Conservation (phyloP, 2,329 filamentous ascomycete genomes). For the Plectosphaerella cucumerina region DNA sequence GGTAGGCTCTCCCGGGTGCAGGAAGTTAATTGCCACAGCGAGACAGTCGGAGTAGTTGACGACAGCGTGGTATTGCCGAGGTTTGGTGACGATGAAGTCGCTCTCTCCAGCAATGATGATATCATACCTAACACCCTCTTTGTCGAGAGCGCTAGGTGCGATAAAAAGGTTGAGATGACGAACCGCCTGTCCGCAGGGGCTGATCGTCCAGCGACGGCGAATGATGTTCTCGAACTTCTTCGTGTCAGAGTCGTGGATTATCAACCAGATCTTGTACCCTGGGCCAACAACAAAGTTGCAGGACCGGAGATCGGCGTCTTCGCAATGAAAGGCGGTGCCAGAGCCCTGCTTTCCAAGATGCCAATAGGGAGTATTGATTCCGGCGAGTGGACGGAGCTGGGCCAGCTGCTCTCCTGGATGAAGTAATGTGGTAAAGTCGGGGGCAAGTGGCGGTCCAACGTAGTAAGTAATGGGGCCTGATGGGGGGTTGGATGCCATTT, state of each 20-base stretch:
- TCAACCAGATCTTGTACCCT: conserved; percentile 1
- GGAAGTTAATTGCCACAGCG: conserved; percentile 6
- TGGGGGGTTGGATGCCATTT: not conserved
- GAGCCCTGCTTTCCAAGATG: not conserved
- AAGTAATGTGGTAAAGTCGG: not conserved
- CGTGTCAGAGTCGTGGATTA: not conserved
- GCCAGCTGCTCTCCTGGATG: not conserved
- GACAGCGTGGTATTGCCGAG: conserved; percentile 4
- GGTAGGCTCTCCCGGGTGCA: conserved; percentile 1
- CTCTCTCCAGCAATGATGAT: conserved; percentile 4
- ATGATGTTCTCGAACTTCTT: conserved; percentile 5
- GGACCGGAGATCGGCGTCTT: not conserved
- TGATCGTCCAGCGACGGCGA: not conserved
- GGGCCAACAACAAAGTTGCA: not conserved
- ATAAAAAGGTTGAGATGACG: conserved; percentile 6
- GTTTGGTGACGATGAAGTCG: conserved; percentile 5
- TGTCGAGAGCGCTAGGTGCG: conserved; percentile 1
- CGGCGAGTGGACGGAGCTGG: not conserved
- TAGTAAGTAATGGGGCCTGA: not conserved
- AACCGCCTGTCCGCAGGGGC: conserved; percentile 5
- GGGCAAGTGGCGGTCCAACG: not conserved
- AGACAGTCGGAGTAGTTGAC: conserved; percentile 6
- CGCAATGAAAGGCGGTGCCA: not conserved
- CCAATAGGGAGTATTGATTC: not conserved
- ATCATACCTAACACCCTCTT: conserved; percentile 4